Conservation (phyloP, 208 protist species). For the Trypanosoma avium region DNA sequence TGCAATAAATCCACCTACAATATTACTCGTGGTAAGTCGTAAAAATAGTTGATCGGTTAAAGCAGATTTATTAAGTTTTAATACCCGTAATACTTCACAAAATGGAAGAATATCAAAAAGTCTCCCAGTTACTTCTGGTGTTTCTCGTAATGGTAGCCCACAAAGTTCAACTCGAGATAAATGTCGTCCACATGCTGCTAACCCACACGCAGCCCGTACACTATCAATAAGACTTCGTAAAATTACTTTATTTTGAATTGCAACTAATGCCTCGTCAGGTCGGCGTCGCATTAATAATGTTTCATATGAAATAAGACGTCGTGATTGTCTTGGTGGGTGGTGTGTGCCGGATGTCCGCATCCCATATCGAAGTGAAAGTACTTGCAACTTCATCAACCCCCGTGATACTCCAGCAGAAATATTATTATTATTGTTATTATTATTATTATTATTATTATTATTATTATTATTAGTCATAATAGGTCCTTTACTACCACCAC, state of each 20-base stretch:
- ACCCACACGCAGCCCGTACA: conserved; percentile 27
- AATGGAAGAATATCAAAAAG: conserved; percentile 40
- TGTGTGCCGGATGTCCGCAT: conserved; percentile 18
- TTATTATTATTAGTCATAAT: too few relatives aligned
- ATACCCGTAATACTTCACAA: conserved; percentile 37
- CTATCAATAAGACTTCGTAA: conserved; percentile 39
- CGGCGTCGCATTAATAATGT: conserved; percentile 4
- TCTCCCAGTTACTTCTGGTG: conserved; percentile 9
- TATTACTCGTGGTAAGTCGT: conserved; percentile 13
- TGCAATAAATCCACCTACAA: conserved; percentile 22
- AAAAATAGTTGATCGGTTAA: conserved; percentile 38
- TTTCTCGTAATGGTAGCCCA: conserved; percentile 26
- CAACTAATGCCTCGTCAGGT: conserved; percentile 18
- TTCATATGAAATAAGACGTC: conserved; percentile 8
- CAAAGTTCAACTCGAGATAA: conserved; percentile 42
- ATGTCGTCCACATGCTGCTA: conserved; percentile 25
- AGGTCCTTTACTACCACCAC: too few relatives aligned
- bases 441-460: too few relatives aligned
- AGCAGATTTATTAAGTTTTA: conserved; percentile 37
- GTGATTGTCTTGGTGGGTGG: conserved; percentile 21
- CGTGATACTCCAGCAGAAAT: too few relatives aligned
- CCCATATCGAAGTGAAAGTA: conserved; percentile 9
- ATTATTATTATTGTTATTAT: too few relatives aligned
- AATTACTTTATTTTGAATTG: conserved; percentile 9
- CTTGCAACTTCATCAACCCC: too few relatives aligned